These are phyloP conservation scores for Candida sp. DNA, from an alignment of 1,139 yeast species.

Conservation along the genomic window DNA sequence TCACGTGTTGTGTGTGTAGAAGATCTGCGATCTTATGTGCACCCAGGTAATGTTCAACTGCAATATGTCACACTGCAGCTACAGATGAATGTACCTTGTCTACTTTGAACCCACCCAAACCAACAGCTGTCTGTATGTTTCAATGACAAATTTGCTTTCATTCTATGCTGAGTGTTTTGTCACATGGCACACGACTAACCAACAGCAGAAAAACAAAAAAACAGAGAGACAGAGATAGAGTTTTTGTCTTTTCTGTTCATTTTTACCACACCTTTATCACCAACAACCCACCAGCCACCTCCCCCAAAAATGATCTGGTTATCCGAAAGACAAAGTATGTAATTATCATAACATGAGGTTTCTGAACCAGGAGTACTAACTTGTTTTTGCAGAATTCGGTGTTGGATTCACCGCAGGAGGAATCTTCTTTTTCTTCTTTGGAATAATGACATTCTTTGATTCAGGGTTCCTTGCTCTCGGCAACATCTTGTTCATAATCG, in stretches of 20 bases:
- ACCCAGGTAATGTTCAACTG: not conserved
- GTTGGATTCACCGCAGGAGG: slow-evolving; percentile 95
- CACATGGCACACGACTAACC: not conserved
- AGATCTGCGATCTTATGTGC: too few relatives aligned
- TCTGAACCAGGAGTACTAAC: not conserved
- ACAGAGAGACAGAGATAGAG: not conserved
- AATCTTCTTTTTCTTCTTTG: slow-evolving; percentile 76
- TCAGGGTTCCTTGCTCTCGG: slow-evolving; percentile 91
- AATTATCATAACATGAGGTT: too few relatives aligned
- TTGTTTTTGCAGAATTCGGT: slow-evolving; percentile 67
- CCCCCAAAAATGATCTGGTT: slow-evolving; percentile 64
- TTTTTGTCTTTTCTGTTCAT: too few relatives aligned
- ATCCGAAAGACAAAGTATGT: slow-evolving; percentile 78
- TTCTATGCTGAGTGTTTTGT: not conserved
- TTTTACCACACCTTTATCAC: not conserved
- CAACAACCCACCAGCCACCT: not conserved
- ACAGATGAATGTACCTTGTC: not conserved
- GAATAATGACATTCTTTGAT: slow-evolving; percentile 87
- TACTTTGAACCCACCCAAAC: too few relatives aligned
- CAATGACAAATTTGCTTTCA: not conserved
- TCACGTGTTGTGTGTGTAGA: too few relatives aligned
- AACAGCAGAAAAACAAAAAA: not conserved
- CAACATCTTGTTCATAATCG: slow-evolving; percentile 80
- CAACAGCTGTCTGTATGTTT: not conserved
- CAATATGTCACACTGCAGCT: not conserved